Percentiles rank a stretch among this genome's conserved stretches.
These are phyloP conservation scores for Aspergillus spinulosporus DNA, from an alignment of 2,329 filamentous ascomycete genomes.

Conservation along the genomic window DNA sequence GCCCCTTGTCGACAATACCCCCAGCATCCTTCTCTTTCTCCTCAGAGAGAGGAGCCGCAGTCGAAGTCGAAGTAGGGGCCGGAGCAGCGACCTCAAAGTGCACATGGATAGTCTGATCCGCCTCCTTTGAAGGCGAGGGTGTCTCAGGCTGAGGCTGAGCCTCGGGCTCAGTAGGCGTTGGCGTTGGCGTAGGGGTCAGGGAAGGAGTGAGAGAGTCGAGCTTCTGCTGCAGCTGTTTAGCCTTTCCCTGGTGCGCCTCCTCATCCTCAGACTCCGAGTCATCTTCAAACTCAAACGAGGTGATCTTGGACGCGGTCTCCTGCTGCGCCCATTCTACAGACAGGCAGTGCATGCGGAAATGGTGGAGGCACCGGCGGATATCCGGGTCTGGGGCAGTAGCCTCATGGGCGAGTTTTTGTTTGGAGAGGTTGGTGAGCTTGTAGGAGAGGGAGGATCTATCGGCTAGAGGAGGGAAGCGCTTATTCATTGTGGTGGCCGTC, in stretches of 20 bases:
- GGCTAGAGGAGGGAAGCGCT: slow-evolving; percentile 39
- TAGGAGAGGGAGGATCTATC: slow-evolving; percentile 37
- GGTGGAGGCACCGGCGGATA: slow-evolving; percentile 37
- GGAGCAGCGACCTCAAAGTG: slow-evolving; percentile 22
- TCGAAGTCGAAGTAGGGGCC: background rate
- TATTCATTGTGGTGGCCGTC: slow-evolving; percentile 30
- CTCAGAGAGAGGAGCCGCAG: background rate
- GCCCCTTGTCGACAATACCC: slow-evolving; percentile 30
- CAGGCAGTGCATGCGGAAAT: slow-evolving; percentile 36
- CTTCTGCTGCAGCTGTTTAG: background rate
- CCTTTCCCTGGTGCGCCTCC: background rate
- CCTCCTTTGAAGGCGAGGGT: background rate
- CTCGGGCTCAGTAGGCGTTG: slow-evolving; percentile 5
- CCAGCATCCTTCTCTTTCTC: slow-evolving; percentile 16
- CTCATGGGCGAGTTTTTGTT: slow-evolving; percentile 38
- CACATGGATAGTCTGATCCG: slow-evolving; percentile 16
- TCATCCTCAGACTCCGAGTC: slow-evolving; percentile 28
- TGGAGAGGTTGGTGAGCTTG: slow-evolving; percentile 38
- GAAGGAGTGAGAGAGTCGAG: background rate
- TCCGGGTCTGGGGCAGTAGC: slow-evolving; percentile 37
- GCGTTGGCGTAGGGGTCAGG: background rate
- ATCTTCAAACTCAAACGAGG: slow-evolving; percentile 38
- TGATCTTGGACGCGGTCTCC: slow-evolving; percentile 38
- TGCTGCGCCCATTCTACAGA: slow-evolving; percentile 38
- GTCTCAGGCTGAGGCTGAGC: background rate